These are phyloP conservation scores for Hymenoscyphus scutula DNA, from an alignment of 2,329 filamentous ascomycete species.

Conservation along the genomic window DNA sequence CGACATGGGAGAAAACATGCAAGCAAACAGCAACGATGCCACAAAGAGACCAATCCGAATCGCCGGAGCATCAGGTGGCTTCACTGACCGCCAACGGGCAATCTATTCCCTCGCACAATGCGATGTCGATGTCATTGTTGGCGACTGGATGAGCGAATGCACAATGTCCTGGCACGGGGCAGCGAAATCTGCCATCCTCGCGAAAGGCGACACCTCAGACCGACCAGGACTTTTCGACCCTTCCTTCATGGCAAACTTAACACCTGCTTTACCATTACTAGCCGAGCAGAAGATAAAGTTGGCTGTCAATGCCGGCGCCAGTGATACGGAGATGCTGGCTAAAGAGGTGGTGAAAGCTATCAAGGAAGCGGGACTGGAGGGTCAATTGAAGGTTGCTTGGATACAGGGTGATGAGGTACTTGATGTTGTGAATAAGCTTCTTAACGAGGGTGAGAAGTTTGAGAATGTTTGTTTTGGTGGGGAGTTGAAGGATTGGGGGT, in stretches of 20 bases:
- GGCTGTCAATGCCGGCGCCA: conserved; percentile 52
- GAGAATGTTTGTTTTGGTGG: conserved; percentile 15
- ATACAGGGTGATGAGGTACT: conserved; percentile 46
- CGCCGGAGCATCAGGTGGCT: conserved; percentile 44
- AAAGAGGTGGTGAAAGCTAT: conserved; percentile 11
- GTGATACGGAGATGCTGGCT: conserved; percentile 48
- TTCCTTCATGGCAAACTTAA: conserved; percentile 23
- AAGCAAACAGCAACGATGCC: conserved; percentile 17
- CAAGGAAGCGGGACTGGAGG: conserved; percentile 16
- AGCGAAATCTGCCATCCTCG: conserved; percentile 24
- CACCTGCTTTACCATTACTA: conserved; percentile 42
- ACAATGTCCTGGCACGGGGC: conserved; percentile 35
- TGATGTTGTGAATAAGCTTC: conserved; percentile 26
- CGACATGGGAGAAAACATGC: conserved; percentile 14
- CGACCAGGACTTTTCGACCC: conserved; percentile 1
- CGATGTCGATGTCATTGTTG: conserved; percentile 47
- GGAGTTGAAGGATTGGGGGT: conserved; percentile 15
- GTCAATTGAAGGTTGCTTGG: conserved; percentile 43
- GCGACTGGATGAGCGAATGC: conserved; percentile 46
- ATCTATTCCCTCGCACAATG: conserved; percentile 41
- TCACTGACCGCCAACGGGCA: conserved; percentile 44
- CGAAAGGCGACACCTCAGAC: conserved; percentile 15
- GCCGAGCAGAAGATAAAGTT: conserved; percentile 48
- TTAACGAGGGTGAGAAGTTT: conserved; percentile 18
- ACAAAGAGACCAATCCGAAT: conserved; percentile 41